Base-by-base conservation (phyloP, 768 basidiomycete species). In the Phylloporus arenicola region DNA sequence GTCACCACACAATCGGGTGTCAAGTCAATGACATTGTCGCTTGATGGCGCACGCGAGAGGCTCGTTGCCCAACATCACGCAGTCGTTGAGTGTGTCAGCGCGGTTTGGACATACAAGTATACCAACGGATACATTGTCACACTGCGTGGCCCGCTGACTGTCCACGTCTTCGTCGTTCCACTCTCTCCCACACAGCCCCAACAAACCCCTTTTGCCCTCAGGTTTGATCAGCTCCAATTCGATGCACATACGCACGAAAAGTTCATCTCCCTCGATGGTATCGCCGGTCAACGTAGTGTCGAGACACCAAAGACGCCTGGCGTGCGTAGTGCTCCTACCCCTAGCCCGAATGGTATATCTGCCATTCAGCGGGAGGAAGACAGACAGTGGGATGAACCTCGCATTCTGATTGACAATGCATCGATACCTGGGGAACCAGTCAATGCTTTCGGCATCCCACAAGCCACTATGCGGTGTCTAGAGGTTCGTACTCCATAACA, bases 391-490 rank as follows among this genome's bases (percentile, higher is more conserved):
- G 86, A 86, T 37, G 87, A 88, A 56, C 82, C 81, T 7, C 68
- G 81, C 49, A 68, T 81, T 37, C 57, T 76, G 43, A 80, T 87
- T 42, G 80, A 82, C 16, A 72, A 71, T 31, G 85, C 79, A 29
- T 73, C 73, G n/a, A 79, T 90, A 57, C 89, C 90, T 12, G 80
- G 81, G 5, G 88, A 90, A 59, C 89, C 89, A 9, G 86, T 92
- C 45, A 91, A 91, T 60, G 86, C 86, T 19, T 92, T 91, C 68
- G 89, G 89, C 5, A 88, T 92, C 47, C 88, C 89, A 6, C 88
- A 91, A 62, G 88, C 87, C 3, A 89, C 89, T 16, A 91, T 91
- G 90, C 76, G 89, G 47, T 90, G 88, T 76, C 71, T 92, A 31
- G 89, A 92, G 77, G 85, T 86, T 50, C 49, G 76, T 64, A 43